Conservation (phyloP, 768 basidiomycete genomes). For the Boletus vermiculosoides region DNA sequence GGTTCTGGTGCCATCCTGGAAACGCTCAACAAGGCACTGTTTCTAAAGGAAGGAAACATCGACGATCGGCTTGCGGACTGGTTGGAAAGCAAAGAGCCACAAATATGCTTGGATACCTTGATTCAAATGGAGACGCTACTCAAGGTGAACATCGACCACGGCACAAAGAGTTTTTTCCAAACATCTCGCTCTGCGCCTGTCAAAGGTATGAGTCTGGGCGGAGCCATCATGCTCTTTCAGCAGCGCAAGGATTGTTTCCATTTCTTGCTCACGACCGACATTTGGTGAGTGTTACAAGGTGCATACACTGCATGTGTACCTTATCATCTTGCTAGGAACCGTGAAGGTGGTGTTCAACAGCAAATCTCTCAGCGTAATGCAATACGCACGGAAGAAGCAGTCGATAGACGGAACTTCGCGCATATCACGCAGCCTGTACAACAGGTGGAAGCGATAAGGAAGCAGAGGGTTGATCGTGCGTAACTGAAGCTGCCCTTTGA, state of each 20-base stretch:
- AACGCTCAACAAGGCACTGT: background rate
- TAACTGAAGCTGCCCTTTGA: background rate
- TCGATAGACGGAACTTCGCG: background rate
- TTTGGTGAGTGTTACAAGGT: background rate
- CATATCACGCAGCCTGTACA: background rate
- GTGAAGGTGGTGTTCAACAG: background rate
- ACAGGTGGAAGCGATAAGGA: background rate
- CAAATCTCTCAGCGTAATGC: background rate
- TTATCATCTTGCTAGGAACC: background rate
- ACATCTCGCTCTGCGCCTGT: too few relatives aligned
- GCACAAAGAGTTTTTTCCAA: background rate
- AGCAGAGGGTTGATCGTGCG: background rate
- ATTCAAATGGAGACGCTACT: background rate
- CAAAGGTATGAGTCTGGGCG: background rate
- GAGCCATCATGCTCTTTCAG: conserved; percentile 7
- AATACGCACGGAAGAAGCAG: background rate
- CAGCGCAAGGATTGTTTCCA: background rate
- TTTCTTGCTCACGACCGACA: conserved; percentile 3
- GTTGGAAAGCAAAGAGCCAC: background rate
- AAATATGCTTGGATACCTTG: conserved; percentile 5
- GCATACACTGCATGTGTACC: background rate
- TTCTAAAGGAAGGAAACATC: background rate
- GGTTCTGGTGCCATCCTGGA: conserved; percentile 3
- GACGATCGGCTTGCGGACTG: conserved; percentile 9
- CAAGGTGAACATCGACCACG: too few relatives aligned